Conservation (phyloP, 257 asterid species). For the Echites panduratus region DNA sequence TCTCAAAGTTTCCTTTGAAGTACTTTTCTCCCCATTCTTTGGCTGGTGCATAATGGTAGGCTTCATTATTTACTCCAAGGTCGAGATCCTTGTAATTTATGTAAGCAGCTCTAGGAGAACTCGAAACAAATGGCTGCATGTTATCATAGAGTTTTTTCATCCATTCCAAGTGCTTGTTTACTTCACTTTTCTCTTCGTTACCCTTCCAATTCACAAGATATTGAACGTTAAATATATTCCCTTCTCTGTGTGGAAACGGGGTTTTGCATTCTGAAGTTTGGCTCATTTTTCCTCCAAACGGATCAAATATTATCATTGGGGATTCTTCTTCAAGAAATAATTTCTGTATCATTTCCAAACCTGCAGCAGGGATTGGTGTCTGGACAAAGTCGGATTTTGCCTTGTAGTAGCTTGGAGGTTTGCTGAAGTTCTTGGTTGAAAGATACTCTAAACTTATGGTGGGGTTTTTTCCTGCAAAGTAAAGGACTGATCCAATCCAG, state of each 20-base stretch:
- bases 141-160: neutral
- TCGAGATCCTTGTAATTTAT: slow-evolving; percentile 21
- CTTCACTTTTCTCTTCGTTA: neutral
- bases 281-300: slow-evolving; percentile 22
- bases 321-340: slow-evolving; percentile 16
- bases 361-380: slow-evolving; percentile 6
- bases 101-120: slow-evolving; percentile 17
- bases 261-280: neutral
- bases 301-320: slow-evolving; percentile 13
- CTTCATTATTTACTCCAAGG: slow-evolving; percentile 7
- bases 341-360: slow-evolving; percentile 4
- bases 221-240: slow-evolving; percentile 9
- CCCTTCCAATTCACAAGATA: slow-evolving; percentile 16
- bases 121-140: slow-evolving; percentile 19
- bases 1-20: slow-evolving; percentile 18
- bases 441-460: neutral
- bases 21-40: slow-evolving; percentile 18
- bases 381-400: slow-evolving; percentile 19
- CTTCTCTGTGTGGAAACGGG: slow-evolving; percentile 25
- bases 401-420: neutral
- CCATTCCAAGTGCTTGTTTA: slow-evolving; percentile 17
- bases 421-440: neutral
- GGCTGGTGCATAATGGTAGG: neutral
- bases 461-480: slow-evolving; percentile 3
- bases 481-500: slow-evolving; percentile 19